A percentile compares a stretch with the other conserved stretches of the same genome.
Conservation (phyloP, 2,329 filamentous ascomycete genomes). For the Zelopaecilomyces penicillatus region DNA sequence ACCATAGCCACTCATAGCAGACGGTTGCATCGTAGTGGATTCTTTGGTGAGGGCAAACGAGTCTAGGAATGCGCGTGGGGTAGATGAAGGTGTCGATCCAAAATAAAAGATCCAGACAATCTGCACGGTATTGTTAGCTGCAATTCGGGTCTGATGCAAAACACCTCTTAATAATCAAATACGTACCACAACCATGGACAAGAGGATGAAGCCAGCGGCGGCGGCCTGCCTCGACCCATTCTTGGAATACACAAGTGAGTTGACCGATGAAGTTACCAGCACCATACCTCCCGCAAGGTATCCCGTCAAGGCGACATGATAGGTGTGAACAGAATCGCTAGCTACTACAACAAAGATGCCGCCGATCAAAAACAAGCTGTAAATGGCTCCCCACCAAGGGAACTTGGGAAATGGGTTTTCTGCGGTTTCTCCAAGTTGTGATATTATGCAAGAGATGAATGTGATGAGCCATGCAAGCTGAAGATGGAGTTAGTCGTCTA, state of each 20-base stretch:
- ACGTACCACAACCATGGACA: constrained; percentile 86
- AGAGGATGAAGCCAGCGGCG: constrained; percentile 84
- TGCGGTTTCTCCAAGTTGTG: constrained; percentile 42
- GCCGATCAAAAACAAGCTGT: constrained; percentile 73
- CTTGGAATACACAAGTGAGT: constrained; percentile 71
- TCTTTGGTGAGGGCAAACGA: constrained; percentile 94
- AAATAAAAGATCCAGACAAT: constrained; percentile 99
- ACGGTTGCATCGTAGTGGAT: constrained; percentile 55
- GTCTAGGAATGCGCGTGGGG: constrained; percentile 84
- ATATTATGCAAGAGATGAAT: constrained; percentile 78
- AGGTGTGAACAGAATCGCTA: constrained; percentile 75
- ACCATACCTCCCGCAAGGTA: constrained; percentile 79
- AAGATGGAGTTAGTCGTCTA: constrained; percentile 11
- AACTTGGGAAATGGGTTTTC: constrained; percentile 63
- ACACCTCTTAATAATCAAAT: neutral
- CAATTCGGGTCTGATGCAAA: neutral
- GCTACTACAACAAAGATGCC: constrained; percentile 77
- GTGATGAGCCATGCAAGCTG: constrained; percentile 94
- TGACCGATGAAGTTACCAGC: constrained; percentile 77
- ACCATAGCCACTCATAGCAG: constrained; percentile 67
- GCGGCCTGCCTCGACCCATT: constrained; percentile 72
- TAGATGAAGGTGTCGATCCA: constrained; percentile 79
- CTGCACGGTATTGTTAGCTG: constrained; percentile 35
- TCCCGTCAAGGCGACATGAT: constrained; percentile 84
- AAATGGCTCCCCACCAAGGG: constrained; percentile 85